Evolutionary conservation across 352 stramenopile genomes (phyloP), one percentile per base, ranked within the genome.

Genomic region (Phytopythium kandeliae): DNA sequence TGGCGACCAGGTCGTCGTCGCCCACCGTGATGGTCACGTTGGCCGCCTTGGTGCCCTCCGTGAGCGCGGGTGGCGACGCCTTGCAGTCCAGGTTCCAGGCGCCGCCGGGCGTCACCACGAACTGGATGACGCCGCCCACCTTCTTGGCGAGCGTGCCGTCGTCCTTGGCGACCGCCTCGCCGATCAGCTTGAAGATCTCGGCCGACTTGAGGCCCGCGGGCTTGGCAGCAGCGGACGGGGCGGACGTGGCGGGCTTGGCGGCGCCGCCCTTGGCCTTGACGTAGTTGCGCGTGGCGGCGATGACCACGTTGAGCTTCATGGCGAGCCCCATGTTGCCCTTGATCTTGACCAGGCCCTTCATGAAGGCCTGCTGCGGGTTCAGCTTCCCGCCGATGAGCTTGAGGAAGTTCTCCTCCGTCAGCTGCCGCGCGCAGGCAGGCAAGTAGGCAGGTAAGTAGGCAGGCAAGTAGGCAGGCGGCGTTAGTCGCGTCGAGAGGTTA

Each of bases 311-410:
- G 37, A 98, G 74, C 77, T 98, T 98, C 86, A 97, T 96, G 26
- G 90, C 92, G 17, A 97, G 71, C 19, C 78, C 82, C 89, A 97
- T 97, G 57, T 97, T 98, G 49, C 92, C 92, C 69, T 97, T 97
- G 59, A 98, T 92, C 69, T 97, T 97, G 47, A 98, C 69, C 49
- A 96, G 81, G 15, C 88, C 87, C 73, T 97, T 96, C 89, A 97
- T 96, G 64, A 97, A 97, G 35, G 92, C 92, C 70, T 89, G 78
- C 65, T 98, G 92, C 44, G 92, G 87, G 61, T 95, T 96, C 28
- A 97, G 67, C 59, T 97, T 94, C 63, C 87, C 86, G 52, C 78
- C 73, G 51, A 90, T 90, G 50, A 92, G 75, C 51, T 74, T 67
- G 41, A 90, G 51, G 58, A 92, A 90, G 54, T 84, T 88, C 21